phyloP scores from a whole-genome alignment of 768 basidiomycete species.

The Tulasnella sp. region DNA sequence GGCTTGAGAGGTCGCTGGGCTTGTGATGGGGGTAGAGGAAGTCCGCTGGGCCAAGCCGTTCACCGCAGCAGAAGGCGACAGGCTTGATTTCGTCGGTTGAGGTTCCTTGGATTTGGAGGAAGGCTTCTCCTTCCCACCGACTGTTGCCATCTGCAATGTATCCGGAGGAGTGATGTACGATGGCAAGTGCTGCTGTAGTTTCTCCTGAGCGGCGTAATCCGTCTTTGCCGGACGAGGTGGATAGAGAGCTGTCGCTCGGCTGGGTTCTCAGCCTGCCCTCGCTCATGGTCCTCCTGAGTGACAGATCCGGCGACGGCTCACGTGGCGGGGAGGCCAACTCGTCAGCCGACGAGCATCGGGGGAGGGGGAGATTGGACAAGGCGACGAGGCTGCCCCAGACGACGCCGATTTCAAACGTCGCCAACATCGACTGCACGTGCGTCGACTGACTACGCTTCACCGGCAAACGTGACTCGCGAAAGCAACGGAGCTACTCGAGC shows the following conservation, averaged over 20 bases:
- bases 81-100: conserved; percentile 22
- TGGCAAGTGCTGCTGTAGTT: conserved; percentile 9
- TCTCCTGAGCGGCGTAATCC: background rate
- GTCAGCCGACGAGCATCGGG: background rate
- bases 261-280: conserved; percentile 13
- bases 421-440: conserved; percentile 57
- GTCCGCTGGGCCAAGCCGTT: background rate
- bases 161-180: conserved; percentile 25
- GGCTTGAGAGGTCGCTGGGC: conserved; percentile 7
- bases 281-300: conserved; percentile 8
- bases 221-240: background rate
- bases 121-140: conserved; percentile 5
- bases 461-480: conserved; percentile 47
- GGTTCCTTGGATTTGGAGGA: background rate
- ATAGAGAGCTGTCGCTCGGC: background rate
- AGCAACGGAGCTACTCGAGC: conserved; percentile 62
- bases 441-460: conserved; percentile 46
- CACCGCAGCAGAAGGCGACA: background rate
- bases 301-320: background rate
- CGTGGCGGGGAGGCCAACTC: background rate
- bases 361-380: conserved; percentile 52
- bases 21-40: background rate
- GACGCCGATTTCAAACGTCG: conserved; percentile 66
- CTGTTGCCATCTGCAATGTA: conserved; percentile 11
- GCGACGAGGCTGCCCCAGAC: conserved; percentile 73